phyloP scores from a whole-genome alignment of 352 stramenopile species.

The Pythium insidiosum region DNA sequence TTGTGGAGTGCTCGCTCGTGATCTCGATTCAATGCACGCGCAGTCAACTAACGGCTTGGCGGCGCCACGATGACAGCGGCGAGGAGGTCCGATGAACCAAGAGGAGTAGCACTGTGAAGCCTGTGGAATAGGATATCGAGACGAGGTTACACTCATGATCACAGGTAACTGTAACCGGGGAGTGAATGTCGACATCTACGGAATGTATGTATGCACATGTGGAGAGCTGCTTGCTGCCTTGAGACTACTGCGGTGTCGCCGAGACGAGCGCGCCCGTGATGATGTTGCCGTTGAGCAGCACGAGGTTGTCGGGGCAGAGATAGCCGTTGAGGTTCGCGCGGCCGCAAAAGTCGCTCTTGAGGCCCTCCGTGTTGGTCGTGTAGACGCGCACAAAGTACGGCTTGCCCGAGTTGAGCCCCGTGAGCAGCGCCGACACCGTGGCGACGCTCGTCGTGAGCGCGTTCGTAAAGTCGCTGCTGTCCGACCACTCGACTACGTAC shows the following conservation, averaged over 20 bases:
- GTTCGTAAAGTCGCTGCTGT: constrained; percentile 57
- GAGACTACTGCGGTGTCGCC: constrained; percentile 19
- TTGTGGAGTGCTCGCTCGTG: too few relatives aligned
- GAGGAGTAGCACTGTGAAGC: constrained; percentile 1
- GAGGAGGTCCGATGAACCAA: neutral
- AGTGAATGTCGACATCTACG: neutral
- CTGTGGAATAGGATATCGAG: neutral
- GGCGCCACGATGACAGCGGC: neutral
- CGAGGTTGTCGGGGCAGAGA: constrained; percentile 64
- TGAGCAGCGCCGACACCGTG: constrained; percentile 47
- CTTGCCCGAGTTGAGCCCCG: constrained; percentile 58
- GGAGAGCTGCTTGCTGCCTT: neutral
- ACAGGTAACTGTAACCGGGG: too few relatives aligned
- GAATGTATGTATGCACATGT: too few relatives aligned
- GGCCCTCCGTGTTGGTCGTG: constrained; percentile 69
- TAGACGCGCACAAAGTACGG: constrained; percentile 81
- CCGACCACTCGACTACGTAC: constrained; percentile 92
- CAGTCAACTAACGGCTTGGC: neutral
- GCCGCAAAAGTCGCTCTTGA: constrained; percentile 64
- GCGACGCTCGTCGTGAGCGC: constrained; percentile 59
- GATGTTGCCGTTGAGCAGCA: constrained; percentile 53
- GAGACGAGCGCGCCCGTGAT: constrained; percentile 47
- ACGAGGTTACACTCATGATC: too few relatives aligned
- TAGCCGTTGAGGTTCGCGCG: constrained; percentile 42
- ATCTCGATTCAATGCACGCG: too few relatives aligned